Conservation (phyloP, 2,329 filamentous ascomycete genomes). For the Fusarium protoensiforme region DNA sequence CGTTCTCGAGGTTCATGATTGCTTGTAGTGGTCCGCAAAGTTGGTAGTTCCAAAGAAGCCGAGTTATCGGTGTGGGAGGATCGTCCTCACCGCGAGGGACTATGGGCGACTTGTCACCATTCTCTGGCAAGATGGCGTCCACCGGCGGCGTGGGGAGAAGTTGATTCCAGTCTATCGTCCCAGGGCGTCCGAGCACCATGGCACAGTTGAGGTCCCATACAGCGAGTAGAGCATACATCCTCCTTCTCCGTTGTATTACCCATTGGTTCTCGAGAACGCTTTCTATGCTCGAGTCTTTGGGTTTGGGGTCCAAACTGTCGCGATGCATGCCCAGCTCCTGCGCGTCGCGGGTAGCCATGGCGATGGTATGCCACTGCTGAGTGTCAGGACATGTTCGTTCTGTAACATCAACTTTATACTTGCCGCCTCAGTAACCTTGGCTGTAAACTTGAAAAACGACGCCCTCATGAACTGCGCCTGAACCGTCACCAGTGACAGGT, state of each 20-base stretch:
- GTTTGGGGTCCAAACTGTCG: conserved; percentile 62
- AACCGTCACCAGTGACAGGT: conserved; percentile 66
- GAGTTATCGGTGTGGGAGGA: conserved; percentile 67
- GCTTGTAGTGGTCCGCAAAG: conserved; percentile 61
- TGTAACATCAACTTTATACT: neutral
- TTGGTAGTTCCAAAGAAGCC: conserved; percentile 62
- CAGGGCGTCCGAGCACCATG: conserved; percentile 65
- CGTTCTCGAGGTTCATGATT: conserved; percentile 66
- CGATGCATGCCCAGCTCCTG: conserved; percentile 72
- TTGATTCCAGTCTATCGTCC: conserved; percentile 62
- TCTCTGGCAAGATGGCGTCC: conserved; percentile 61
- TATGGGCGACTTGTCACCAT: conserved; percentile 60
- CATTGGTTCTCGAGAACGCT: conserved; percentile 67
- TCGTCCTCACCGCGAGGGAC: conserved; percentile 60
- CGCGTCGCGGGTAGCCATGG: conserved; percentile 68
- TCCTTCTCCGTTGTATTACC: conserved; percentile 65
- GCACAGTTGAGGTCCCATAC: conserved; percentile 64
- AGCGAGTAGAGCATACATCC: conserved; percentile 66
- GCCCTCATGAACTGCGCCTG: conserved; percentile 68
- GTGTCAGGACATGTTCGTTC: neutral
- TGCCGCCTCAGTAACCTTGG: conserved; percentile 67
- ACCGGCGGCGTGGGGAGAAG: conserved; percentile 62
- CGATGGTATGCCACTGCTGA: conserved; percentile 65
- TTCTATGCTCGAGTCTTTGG: conserved; percentile 57
- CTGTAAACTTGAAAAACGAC: conserved; percentile 68